Evolutionary conservation across 345 rosid species (phyloP).

Genomic region (Lagerstroemia speciosa): DNA sequence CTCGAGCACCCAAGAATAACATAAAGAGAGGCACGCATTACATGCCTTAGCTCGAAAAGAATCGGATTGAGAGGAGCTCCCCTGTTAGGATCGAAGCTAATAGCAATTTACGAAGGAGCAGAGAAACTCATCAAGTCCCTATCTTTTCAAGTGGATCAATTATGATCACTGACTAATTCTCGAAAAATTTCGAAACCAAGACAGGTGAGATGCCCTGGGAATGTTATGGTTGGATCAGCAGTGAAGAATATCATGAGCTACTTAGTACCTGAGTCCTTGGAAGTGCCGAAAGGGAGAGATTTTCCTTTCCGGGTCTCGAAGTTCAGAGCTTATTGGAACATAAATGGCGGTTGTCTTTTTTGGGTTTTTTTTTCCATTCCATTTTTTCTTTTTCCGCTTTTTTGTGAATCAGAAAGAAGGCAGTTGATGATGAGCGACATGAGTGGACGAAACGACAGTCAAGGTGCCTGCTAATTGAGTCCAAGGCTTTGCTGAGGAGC

Average conservation of each 20-base stretch:
- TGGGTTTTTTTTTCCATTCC: background rate
- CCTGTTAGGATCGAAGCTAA: no score
- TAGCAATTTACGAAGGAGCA: no score
- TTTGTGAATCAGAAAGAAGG: background rate
- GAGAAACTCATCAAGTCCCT: no score
- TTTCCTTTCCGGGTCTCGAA: background rate
- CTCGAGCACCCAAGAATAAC: background rate
- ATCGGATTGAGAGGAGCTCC: no score
- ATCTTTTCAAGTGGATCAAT: background rate
- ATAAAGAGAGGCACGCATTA: background rate
- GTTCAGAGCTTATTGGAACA: conserved; percentile 11
- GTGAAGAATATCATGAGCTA: background rate
- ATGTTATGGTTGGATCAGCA: background rate
- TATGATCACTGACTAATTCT: background rate
- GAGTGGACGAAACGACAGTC: conserved; percentile 30
- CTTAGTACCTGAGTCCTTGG: background rate
- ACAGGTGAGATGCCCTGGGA: background rate
- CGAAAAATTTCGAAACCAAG: background rate
- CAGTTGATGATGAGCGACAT: conserved; percentile 21
- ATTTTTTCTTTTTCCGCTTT: background rate
- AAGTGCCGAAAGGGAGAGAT: background rate
- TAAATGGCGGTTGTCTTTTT: conserved; percentile 31
- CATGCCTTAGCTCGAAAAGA: no score
- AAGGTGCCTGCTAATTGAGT: background rate
- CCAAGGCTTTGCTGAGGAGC: background rate